These are phyloP conservation scores for Vigna nakashimae DNA, from an alignment of 306 rosid species.

Conservation along the genomic window DNA sequence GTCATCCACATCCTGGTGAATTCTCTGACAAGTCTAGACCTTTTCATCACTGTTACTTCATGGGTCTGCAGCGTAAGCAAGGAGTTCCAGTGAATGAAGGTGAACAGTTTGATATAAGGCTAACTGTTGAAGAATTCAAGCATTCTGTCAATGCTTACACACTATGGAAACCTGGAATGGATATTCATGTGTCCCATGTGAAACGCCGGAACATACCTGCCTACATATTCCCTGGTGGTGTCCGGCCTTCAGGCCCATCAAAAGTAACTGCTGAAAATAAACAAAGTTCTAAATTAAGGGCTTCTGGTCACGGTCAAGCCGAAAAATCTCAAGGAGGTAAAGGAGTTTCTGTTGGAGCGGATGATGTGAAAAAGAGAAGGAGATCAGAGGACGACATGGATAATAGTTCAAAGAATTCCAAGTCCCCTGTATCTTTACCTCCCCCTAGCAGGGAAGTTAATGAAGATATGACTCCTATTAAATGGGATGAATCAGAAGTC, in stretches of 20 bases:
- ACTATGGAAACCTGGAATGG: constrained; percentile 78
- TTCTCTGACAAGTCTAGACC: constrained; percentile 81
- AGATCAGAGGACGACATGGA: constrained; percentile 61
- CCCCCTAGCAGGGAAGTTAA: constrained; percentile 51
- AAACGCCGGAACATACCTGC: constrained; percentile 76
- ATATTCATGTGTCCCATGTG: constrained; percentile 77
- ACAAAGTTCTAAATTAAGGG: constrained; percentile 65
- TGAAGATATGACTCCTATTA: constrained; percentile 56
- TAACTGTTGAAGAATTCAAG: constrained; percentile 82
- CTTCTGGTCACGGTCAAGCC: constrained; percentile 55
- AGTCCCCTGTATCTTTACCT: constrained; percentile 47
- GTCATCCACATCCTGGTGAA: constrained; percentile 96
- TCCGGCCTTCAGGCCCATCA: constrained; percentile 67
- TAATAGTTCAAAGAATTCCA: constrained; percentile 49
- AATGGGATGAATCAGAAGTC: constrained; percentile 52
- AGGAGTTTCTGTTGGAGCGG: constrained; percentile 53
- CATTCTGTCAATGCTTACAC: constrained; percentile 65
- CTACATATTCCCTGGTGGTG: constrained; percentile 84
- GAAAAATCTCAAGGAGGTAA: constrained; percentile 58
- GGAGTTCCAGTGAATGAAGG: constrained; percentile 75
- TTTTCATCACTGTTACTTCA: constrained; percentile 80
- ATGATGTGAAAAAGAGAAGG: constrained; percentile 70
- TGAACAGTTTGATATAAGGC: constrained; percentile 81
- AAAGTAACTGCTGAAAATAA: constrained; percentile 66
- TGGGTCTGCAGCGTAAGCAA: constrained; percentile 94